phyloP scores from a whole-genome alignment of 495 filamentous ascomycete species.

The Thozetella sp. region DNA sequence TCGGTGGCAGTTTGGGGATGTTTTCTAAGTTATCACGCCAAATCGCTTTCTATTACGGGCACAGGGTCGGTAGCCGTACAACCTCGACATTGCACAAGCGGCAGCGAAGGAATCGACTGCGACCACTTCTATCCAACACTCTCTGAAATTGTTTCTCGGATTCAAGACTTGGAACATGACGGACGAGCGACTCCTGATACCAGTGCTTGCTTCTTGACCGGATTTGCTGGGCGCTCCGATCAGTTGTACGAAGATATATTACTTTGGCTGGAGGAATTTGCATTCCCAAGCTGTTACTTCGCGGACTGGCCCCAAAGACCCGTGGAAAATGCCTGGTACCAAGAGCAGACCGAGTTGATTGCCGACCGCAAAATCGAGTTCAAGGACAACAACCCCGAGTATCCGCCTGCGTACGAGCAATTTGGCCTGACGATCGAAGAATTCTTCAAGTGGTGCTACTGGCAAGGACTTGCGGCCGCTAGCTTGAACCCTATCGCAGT shows the following conservation, averaged over 20 bases:
- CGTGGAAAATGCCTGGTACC: background rate
- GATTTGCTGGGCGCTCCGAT: background rate
- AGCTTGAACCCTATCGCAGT: background rate
- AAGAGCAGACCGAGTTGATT: background rate
- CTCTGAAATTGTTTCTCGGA: background rate
- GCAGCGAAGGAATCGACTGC: background rate
- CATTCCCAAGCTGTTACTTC: background rate
- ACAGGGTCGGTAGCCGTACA: background rate
- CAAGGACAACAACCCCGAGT: background rate
- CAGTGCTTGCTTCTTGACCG: background rate
- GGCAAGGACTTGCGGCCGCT: background rate
- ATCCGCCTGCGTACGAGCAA: background rate
- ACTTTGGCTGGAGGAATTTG: background rate
- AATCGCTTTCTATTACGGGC: background rate
- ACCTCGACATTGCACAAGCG: background rate
- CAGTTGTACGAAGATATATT: background rate
- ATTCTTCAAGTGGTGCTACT: background rate
- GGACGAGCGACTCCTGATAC: background rate
- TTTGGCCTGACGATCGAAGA: background rate
- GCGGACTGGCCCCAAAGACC: background rate
- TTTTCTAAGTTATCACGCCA: background rate
- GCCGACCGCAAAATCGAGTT: background rate
- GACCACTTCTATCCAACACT: background rate
- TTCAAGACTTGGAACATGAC: background rate
- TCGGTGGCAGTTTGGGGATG: no score